Conservation (phyloP, 441 rosid species). For the Adansonia rubrostipa region DNA sequence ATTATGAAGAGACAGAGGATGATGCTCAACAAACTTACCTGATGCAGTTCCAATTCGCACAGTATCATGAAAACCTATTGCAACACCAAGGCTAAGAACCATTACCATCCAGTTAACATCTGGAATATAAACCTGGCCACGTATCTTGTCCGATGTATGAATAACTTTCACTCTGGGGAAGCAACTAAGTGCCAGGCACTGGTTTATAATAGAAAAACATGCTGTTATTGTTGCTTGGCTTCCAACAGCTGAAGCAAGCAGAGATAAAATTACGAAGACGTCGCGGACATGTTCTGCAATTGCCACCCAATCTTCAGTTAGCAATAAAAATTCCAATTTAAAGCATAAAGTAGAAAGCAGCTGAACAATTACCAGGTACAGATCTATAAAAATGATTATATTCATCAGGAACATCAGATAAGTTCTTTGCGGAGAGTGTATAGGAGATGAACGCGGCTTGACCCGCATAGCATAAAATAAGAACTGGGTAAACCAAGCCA, state of each 20-base stretch:
- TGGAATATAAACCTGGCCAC: conserved; percentile 69
- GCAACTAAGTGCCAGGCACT: conserved; percentile 66
- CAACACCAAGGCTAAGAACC: conserved; percentile 60
- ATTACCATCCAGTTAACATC: conserved; percentile 67
- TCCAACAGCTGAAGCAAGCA: conserved; percentile 62
- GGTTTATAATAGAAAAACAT: conserved; percentile 71
- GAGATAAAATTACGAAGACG: conserved; percentile 47
- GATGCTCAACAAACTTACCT: conserved; percentile 36
- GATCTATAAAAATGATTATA: conserved; percentile 58
- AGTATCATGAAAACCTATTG: conserved; percentile 50
- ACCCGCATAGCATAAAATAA: conserved; percentile 59
- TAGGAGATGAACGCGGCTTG: conserved; percentile 69
- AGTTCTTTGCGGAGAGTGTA: conserved; percentile 32
- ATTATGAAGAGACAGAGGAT: conserved; percentile 1
- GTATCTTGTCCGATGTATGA: conserved; percentile 60
- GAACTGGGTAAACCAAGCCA: conserved; percentile 56
- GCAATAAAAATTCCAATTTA: conserved; percentile 17
- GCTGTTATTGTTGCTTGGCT: conserved; percentile 81
- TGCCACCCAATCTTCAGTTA: conserved; percentile 24
- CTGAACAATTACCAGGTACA: conserved; percentile 47
- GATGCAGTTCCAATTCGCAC: conserved; percentile 51
- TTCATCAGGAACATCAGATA: conserved; percentile 17
- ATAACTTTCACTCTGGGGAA: conserved; percentile 66
- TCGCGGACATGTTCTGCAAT: conserved; percentile 49
- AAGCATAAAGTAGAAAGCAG: conserved; percentile 17